Base-by-base conservation (phyloP, 106 monocot species). In the Dactylorhiza incarnata region DNA sequence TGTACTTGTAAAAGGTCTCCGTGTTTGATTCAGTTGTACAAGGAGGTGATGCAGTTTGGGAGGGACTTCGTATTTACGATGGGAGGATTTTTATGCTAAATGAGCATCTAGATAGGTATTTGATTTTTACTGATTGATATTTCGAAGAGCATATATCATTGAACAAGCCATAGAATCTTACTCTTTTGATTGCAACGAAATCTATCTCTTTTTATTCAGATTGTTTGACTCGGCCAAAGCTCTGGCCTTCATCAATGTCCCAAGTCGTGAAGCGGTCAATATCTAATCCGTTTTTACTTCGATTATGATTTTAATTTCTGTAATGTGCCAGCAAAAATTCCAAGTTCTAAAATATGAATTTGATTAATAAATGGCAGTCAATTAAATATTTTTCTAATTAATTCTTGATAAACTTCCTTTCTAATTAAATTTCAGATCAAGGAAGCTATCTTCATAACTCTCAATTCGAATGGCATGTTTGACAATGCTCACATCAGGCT, bases 1-100 rank as follows among this genome's bases (percentile, higher is more conserved):
- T 75, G 45, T 72, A 15, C 54, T 76, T 45, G 71, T 78, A 43
- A 77, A 77, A 97, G 97, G 97, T 97, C 82, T 93, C 93, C 84
- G 94, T 94, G 17, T 86, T 97, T 74, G 97, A 97, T 84, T 97
- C 97, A 73, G 94, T 94, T 77, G 97, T 97, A 83, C 97, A 97
- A 97, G 97, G 97, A 68, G 97, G 97, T 62, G 97, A 97, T 85
- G 91, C 91, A 62, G 97, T 87, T 14, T 97, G 97, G 97, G 97
- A 97, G 76, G 97, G 97, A 48, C 85, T 97, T 12, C 93, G 97
- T 62, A 78, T 97, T 53, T 97, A 97, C 45, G 73, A 83, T 59
- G 89, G 97, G 73, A 97, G 91, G 65, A 80, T 94, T 70, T 97
- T 97, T 75, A 97, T 89, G 80, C 89, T 97, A 66, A 79, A 97